Evolutionary conservation across 2,329 filamentous ascomycete genomes (phyloP), one percentile per base, ranked within the genome.

Genomic region (Herpotrichia juniperi): DNA sequence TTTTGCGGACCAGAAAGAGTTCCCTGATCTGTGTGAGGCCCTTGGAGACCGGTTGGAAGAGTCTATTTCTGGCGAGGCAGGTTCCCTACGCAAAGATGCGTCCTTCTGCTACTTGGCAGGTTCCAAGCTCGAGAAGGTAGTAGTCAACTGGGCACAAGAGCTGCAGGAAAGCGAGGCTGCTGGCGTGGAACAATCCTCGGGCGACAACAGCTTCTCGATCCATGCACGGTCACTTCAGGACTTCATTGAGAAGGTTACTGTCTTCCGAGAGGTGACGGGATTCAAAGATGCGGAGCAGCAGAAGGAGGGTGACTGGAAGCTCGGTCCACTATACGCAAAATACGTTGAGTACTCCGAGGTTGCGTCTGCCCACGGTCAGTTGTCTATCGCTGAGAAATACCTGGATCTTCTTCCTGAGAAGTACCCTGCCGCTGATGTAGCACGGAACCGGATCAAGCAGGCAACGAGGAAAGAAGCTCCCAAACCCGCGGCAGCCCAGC

Each of bases 281-380:
- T 99, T 97, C 79, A 79, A 89, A 64, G 94, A 99, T 70, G 75
- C 78, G 8, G 92, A 97, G 68, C 84, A 85, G 58, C 77, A 78
- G 42, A 84, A 90, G 62, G 81, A 84, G 9, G 87, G 87, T 1
- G 90, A 88, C 63, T 99, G 93, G 93, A 97, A 96, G 77, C 85
- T 99, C 53, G 83, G 87, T 31, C 82, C 87, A 2, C 79, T 99
- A 47, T 99, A 99, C 74, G 88, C 92, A 72, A 96, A 96, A 76
- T 99, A 99, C 71, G 88, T 90, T 24, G 94, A 99, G 76, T 99
- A 97, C 72, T 93, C 94, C 12, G 93, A 99, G 70, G 93, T 99
- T 60, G 86, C 96, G 51, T 92, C 94, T 42, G 87, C 91, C 6
- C 91, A 97, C 68, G 94, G 96, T 11, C 90, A 96, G 64, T 79